A percentile compares a stretch with the other conserved stretches of the same genome.
These are phyloP conservation scores for Xylariaceae sp. DNA, from an alignment of 2,329 filamentous ascomycete genomes.

Conservation along the genomic window DNA sequence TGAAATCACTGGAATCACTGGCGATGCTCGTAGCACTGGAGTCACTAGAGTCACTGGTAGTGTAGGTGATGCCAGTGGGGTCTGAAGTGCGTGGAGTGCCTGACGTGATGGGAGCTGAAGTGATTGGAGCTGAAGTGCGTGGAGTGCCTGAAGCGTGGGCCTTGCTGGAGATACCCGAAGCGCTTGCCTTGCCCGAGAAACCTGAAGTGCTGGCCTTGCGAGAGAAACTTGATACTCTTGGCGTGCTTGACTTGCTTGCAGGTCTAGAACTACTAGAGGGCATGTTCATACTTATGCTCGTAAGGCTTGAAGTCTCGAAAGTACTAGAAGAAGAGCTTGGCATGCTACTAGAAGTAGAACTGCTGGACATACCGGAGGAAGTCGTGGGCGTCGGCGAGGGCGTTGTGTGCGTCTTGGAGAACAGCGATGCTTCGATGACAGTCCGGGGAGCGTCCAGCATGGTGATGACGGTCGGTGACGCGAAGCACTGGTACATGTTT, in stretches of 20 bases:
- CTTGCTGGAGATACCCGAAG: neutral
- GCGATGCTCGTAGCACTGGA: no score
- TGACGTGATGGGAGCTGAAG: no score
- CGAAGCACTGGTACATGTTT: constrained; percentile 36
- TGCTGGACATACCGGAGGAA: no score
- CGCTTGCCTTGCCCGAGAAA: neutral
- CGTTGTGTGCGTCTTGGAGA: constrained; percentile 20
- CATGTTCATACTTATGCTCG: neutral
- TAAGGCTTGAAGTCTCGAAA: neutral
- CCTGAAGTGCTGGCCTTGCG: neutral
- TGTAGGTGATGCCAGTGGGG: no score
- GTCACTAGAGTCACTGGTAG: no score
- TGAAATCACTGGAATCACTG: no score
- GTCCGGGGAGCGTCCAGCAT: constrained; percentile 35
- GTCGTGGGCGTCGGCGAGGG: constrained; percentile 10
- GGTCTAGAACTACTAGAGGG: no score
- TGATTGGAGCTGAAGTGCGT: no score
- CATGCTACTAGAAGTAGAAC: no score
- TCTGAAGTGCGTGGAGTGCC: no score
- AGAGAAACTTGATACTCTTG: neutral
- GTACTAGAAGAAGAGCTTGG: no score
- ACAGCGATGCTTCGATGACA: constrained; percentile 30
- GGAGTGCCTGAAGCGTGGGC: neutral
- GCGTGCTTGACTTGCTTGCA: no score
- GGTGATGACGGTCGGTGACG: constrained; percentile 26